Base-by-base conservation (phyloP, 2,329 filamentous ascomycete genomes). In the Colletotrichum ledebouriae region DNA sequence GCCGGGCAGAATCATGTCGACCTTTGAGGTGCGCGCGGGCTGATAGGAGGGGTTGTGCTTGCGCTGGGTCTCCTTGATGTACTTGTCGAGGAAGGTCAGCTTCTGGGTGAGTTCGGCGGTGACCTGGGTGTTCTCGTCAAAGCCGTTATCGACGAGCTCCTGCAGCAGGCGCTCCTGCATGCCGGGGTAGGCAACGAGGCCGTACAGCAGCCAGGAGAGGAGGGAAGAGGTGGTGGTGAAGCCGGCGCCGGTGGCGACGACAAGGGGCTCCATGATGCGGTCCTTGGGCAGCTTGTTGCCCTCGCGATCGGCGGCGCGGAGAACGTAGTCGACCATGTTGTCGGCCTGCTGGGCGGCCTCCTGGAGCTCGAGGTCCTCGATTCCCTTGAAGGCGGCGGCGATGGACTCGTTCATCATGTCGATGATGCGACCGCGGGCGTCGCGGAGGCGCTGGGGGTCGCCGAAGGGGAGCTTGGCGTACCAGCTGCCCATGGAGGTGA, bases 41-140 rank as follows among this genome's bases (percentile, higher is more conserved):
- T 90, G 88, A 77, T 85, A 90, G 0, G 86, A 87, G 0, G 88
- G 85, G 76, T 87, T 89, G 78, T 90, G 87, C 3, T 80, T 79
- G 2, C 88, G 83, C 73, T 88, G 87, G 1, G 83, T 87, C 74
- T 90, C 88, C 75, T 90, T 89, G 79, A 90, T 78, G 75, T 84
- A 88, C 53, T 84, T 83, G 74, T 89, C 86, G 9, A 88, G 80
- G 76, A 84, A 88, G 2, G 78, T 73, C 6, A 90, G 80, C 49
- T 79, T 76, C 58, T 82, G 77, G 2, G 82, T 83, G 3, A 84
- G 69, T 10, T 87, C 86, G 1, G 83, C 76, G 0, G 83, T 84
- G 25, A 84, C 77, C 46, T 82, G 74, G 0, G 79, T 85, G 13
- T 82, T 73, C 9, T 82, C 79, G 47, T 77, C 75, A 50, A 83